Percentiles rank a stretch among this genome's conserved stretches.
Evolutionary conservation across 2,329 filamentous ascomycete genomes (phyloP).

Genomic region (Penicillium sp.): DNA sequence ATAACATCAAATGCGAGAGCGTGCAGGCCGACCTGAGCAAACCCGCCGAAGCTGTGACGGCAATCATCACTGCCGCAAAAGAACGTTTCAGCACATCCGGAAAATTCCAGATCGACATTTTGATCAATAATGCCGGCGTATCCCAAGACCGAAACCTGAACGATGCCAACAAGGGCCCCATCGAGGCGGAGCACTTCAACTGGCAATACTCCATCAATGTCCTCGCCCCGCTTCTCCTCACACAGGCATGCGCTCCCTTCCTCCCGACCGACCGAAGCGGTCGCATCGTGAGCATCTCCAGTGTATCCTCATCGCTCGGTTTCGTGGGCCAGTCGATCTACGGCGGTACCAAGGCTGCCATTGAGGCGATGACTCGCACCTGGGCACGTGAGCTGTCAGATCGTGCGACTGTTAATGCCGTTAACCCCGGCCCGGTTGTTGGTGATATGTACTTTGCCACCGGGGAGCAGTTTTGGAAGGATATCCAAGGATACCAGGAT

Average conservation of each 20-base stretch:
- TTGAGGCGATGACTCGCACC: constrained; percentile 61
- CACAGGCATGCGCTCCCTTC: constrained; percentile 62
- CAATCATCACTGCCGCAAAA: constrained; percentile 52
- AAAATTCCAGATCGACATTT: constrained; percentile 65
- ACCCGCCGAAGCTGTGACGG: constrained; percentile 48
- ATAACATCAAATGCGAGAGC: constrained; percentile 53
- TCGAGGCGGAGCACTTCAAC: constrained; percentile 58
- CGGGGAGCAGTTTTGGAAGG: constrained; percentile 49
- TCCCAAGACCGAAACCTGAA: constrained; percentile 49
- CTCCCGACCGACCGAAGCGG: constrained; percentile 61
- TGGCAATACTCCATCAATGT: constrained; percentile 72
- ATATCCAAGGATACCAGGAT: constrained; percentile 53
- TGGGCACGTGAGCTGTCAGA: constrained; percentile 58
- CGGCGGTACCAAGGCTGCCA: constrained; percentile 57
- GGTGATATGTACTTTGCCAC: constrained; percentile 58
- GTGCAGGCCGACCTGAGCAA: constrained; percentile 65
- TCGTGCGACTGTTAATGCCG: constrained; percentile 55
- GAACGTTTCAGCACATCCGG: constrained; percentile 46
- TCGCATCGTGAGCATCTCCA: constrained; percentile 55
- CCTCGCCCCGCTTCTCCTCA: constrained; percentile 66
- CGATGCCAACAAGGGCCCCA: constrained; percentile 51
- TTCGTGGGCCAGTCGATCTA: constrained; percentile 54
- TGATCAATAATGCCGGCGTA: constrained; percentile 78
- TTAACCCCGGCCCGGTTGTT: constrained; percentile 58
- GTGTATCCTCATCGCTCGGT: constrained; percentile 50